Conservation (phyloP, 2,329 filamentous ascomycete genomes). For the Teratosphaeria pseudoeucalypti region DNA sequence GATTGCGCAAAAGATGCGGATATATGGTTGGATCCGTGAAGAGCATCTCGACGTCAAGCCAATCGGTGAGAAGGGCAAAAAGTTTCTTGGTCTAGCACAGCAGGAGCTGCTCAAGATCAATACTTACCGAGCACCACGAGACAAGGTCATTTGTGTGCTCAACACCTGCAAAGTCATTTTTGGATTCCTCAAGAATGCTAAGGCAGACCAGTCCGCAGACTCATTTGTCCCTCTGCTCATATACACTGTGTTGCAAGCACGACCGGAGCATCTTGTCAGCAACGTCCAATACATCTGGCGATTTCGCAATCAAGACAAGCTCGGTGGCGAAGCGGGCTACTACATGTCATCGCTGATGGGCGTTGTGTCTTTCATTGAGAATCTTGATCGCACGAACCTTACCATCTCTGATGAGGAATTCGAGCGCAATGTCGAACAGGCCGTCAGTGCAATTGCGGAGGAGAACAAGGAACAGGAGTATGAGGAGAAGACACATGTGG, state of each 20-base stretch:
- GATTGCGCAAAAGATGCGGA: constrained; percentile 90
- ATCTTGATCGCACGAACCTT: constrained; percentile 82
- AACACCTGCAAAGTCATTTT: constrained; percentile 99
- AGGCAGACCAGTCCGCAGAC: constrained; percentile 89
- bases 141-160: constrained; percentile 96
- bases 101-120: constrained; percentile 95
- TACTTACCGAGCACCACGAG: constrained; percentile 87
- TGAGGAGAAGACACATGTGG: constrained; percentile 21
- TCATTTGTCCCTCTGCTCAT: constrained; percentile 92
- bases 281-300: constrained; percentile 97
- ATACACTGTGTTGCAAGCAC: constrained; percentile 87
- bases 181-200: constrained; percentile 81
- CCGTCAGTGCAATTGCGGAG: constrained; percentile 90
- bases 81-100: constrained; percentile 80
- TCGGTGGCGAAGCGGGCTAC: constrained; percentile 94
- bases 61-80: constrained; percentile 72
- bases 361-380: constrained; percentile 93
- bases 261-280: constrained; percentile 88
- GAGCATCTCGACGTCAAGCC: constrained; percentile 87
- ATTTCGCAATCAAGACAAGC: constrained; percentile 94
- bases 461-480: constrained; percentile 57
- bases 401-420: constrained; percentile 95
- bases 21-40: constrained; percentile 90
- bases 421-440: constrained; percentile 88
- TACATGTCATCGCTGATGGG: constrained; percentile 95